Conservation (phyloP, 331 rosid species). For the Quercus phellos region DNA sequence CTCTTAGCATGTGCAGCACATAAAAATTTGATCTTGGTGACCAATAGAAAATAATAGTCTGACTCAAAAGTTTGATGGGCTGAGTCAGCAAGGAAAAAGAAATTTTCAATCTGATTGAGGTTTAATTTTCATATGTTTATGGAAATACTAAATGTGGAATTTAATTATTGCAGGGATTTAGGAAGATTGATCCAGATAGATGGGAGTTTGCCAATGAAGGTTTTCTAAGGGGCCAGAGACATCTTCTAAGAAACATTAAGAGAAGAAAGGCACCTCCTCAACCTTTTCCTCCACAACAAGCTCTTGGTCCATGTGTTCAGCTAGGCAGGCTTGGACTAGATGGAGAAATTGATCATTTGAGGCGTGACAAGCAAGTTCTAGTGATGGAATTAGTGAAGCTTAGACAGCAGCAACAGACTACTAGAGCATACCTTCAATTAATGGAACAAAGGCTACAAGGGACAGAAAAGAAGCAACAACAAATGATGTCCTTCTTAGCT, state of each 20-base stretch:
- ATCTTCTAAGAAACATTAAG: conserved; percentile 45
- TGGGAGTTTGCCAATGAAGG: conserved; percentile 69
- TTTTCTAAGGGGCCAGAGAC: conserved; percentile 44
- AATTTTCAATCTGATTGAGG: neutral
- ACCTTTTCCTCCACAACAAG: conserved; percentile 27
- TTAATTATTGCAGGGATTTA: conserved; percentile 43
- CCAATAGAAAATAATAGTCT: neutral
- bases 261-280: conserved; percentile 43
- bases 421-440: conserved; percentile 45
- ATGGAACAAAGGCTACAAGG: conserved; percentile 71
- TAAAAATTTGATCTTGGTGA: neutral
- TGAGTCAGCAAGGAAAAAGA: neutral
- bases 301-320: conserved; percentile 32
- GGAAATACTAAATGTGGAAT: neutral
- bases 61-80: neutral
- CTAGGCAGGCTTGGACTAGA: conserved; percentile 43
- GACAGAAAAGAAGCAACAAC: conserved; percentile 66
- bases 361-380: conserved; percentile 52
- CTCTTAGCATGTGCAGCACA: neutral
- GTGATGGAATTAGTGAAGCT: conserved; percentile 73
- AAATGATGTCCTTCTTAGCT: conserved; percentile 91
- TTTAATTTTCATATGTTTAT: neutral
- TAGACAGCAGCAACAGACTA: conserved; percentile 62
- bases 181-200: conserved; percentile 51
- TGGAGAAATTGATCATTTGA: conserved; percentile 51